phyloP scores from a whole-genome alignment of 2,329 filamentous ascomycete species.

The Chaetomium sp. region DNA sequence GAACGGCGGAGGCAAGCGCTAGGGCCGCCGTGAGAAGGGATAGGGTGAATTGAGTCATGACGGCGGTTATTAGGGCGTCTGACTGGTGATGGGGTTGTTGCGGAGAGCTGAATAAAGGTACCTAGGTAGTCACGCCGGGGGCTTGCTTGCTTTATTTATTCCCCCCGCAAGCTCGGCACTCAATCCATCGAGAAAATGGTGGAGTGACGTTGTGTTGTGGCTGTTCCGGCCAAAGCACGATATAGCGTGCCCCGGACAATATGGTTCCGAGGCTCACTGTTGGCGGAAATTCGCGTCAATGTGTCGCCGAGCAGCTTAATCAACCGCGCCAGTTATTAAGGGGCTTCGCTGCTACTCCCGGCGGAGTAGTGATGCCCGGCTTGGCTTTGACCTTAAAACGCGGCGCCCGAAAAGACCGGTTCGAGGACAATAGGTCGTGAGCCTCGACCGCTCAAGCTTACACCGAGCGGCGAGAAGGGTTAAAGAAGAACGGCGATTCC shows the following conservation, averaged over 20 bases:
- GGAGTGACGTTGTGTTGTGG: neutral
- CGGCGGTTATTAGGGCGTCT: neutral
- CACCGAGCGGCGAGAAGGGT: neutral
- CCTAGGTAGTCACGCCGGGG: neutral
- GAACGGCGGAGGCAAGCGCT: constrained; percentile 44
- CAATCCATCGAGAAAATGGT: neutral
- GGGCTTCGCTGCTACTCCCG: neutral
- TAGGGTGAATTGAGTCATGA: constrained; percentile 41
- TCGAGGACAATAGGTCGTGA: neutral
- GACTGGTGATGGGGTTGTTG: neutral
- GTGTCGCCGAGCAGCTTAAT: neutral
- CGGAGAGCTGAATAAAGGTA: neutral
- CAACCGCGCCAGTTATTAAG: constrained; percentile 6
- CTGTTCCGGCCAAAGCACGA: neutral
- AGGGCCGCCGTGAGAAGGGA: constrained; percentile 45
- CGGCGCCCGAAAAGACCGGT: neutral
- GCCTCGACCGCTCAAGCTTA: neutral
- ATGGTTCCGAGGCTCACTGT: neutral
- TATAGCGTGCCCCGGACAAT: neutral
- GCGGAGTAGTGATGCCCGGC: constrained; percentile 19
- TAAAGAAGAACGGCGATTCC: neutral
- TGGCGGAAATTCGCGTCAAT: constrained; percentile 13
- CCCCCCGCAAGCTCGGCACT: neutral
- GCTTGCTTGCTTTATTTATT: constrained; percentile 2
- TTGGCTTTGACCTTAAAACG: constrained; percentile 13